Conservation (phyloP, 2,329 filamentous ascomycete genomes). For the Teratosphaeria gauchensis region DNA sequence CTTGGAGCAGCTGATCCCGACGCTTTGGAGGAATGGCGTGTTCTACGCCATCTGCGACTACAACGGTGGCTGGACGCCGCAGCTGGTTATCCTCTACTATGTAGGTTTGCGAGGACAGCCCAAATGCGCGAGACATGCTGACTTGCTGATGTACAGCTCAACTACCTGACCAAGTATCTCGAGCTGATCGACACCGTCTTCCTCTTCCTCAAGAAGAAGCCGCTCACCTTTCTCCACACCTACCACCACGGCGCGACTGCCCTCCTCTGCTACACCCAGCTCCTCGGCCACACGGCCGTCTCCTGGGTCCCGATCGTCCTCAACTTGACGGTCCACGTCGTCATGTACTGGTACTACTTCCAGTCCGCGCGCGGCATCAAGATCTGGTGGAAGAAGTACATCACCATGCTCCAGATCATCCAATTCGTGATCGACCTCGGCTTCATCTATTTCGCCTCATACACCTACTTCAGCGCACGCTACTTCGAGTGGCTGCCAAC, state of each 20-base stretch:
- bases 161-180: constrained; percentile 96
- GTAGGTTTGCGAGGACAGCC: constrained; percentile 46
- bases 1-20: constrained; percentile 82
- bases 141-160: constrained; percentile 55
- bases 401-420: constrained; percentile 91
- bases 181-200: constrained; percentile 94
- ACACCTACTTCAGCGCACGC: constrained; percentile 90
- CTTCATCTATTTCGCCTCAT: constrained; percentile 98
- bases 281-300: constrained; percentile 83
- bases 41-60: constrained; percentile 80
- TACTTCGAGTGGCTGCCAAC: constrained; percentile 85
- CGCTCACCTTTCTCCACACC: constrained; percentile 95
- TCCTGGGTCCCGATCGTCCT: constrained; percentile 91
- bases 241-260: constrained; percentile 97
- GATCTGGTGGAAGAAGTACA: constrained; percentile 99
- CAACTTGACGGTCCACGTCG: constrained; percentile 88
- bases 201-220: constrained; percentile 99
- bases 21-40: constrained; percentile 66
- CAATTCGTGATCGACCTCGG: constrained; percentile 96
- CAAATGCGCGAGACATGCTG: neutral
- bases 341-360: constrained; percentile 99
- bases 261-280: constrained; percentile 94
- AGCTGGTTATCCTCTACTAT: constrained; percentile 90
- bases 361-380: constrained; percentile 89
- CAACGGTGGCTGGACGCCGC: constrained; percentile 86